phyloP scores from a whole-genome alignment of 169 alveolate genomes.

The Condylostoma magnum region DNA sequence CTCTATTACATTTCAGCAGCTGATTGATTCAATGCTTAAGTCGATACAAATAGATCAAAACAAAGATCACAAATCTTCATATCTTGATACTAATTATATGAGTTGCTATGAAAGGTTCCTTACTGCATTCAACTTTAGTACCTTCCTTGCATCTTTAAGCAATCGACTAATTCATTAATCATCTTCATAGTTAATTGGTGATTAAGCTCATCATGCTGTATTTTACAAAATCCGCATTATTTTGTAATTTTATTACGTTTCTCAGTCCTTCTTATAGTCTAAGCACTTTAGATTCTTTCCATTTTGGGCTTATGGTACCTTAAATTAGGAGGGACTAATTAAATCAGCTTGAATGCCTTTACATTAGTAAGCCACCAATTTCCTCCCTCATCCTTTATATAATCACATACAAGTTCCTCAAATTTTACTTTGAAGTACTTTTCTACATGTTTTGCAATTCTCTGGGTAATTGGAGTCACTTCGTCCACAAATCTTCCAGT shows the following conservation, averaged over 20 bases:
- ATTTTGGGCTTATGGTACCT: not conserved
- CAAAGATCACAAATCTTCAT: not conserved
- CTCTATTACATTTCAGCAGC: too few species aligned
- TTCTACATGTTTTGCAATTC: slow-evolving; percentile 42
- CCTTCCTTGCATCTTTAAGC: not conserved
- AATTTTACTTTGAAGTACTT: slow-evolving; percentile 38
- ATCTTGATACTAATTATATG: not conserved
- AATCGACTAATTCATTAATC: not conserved
- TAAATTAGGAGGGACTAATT: slow-evolving; percentile 19
- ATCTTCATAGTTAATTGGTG: not conserved
- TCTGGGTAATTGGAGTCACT: slow-evolving; percentile 41
- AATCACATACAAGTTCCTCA: slow-evolving; percentile 52
- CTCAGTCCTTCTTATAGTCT: not conserved
- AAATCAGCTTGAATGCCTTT: slow-evolving; percentile 50
- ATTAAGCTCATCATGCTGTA: not conserved
- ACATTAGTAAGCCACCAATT: slow-evolving; percentile 52
- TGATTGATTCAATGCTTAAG: not conserved
- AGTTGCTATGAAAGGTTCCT: not conserved
- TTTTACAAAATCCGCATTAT: not conserved
- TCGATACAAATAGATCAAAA: not conserved
- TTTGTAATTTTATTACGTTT: not conserved
- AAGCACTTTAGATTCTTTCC: not conserved
- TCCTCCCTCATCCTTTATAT: slow-evolving; percentile 53
- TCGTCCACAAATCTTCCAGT: slow-evolving; percentile 55
- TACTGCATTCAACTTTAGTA: not conserved